Base-by-base conservation (phyloP, 768 basidiomycete genomes). In the Agrocybe praecox region DNA sequence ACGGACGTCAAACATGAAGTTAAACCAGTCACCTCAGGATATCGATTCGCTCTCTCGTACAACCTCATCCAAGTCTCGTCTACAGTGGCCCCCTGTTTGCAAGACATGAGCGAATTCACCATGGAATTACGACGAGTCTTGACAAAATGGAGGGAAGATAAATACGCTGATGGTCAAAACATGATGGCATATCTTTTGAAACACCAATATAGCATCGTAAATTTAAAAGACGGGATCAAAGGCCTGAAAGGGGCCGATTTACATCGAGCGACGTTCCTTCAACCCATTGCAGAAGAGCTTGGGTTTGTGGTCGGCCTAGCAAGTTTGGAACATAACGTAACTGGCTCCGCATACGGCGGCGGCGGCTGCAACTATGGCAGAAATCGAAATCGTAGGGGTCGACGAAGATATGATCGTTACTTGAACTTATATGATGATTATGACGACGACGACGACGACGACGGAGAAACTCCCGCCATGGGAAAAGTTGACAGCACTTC, bases 1-100 rank as follows among this genome's bases (percentile, higher is more conserved):
- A 81, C 79, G 23, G 82, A 82, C 53, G 81, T 82, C 49, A 67
- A 66, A 46, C 80, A 81, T 63, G 79, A 80, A 68, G 74, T 83
- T 56, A 79, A 78, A 56, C 75, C 77, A 6, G 68, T 83, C 45
- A 78, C 75, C 0, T 73, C 74, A 17, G 82, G 83, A 2, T 81
- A 79, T 55, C 76, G 79, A 1, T 73, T 84, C 0, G 81, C 80
- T 0, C 72, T 84, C 6, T 77, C 80, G 0, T 83, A 78, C 65
- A 82, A 81, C 57, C 72, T 84, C 49, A 70, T 82, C n/a, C 75
- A 80, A 53, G 69, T 43, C 21, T 55, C 75, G 2, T 65, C 70
- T 0, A 64, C 76, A 1, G 63, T 67, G 2, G 50, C 64, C 17
- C 59, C 36, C 17, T 52, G 55, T 2, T 58, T 77, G 4, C 69